Evolutionary conservation across 495 filamentous ascomycete genomes (phyloP), one percentile per base, ranked within the genome.

Genomic region (Clavariopsis aquatica): DNA sequence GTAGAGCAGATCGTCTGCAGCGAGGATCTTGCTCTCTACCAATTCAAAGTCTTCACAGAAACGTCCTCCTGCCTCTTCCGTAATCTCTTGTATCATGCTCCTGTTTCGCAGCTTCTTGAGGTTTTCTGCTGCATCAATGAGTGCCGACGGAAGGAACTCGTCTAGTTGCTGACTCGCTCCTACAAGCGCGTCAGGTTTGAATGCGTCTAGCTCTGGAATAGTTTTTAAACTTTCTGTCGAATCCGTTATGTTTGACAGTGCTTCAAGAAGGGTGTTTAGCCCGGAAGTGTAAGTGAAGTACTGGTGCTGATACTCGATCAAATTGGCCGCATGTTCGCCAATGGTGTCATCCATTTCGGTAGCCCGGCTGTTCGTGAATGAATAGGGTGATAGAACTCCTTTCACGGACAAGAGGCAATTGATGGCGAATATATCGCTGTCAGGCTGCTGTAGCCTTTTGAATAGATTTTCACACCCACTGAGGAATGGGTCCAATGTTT

Each of bases 41-140:
- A 87, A 87, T 77, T 93, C 91, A 76, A 98, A 98, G 68, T 96
- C 91, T 19, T 85, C 85, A 65, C 92, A 95, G 77, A 98, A 98
- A 56, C 79, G 82, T 67, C 89, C 89, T 0, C 92, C 91, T 0
- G 92, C 93, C 69, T 91, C 85, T 68, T 93, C 89, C 1, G 88
- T 93, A 34, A 96, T 83, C 47, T 87, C 83, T 43, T 87, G 84
- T 17, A 87, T 86, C 46, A 96, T 78, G 62, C 77, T 82, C 7
- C 87, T 79, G 59, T 88, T 90, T 62, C 85, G 84, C 13, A 98
- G 76, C 13, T 81, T 78, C 66, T 87, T 88, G 47, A 98, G 74
- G 58, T 91, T 88, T 62, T 94, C 86, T 60, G 87, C 82, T 2
- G 93, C 91, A 73, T 98, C 94, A 84, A 96, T 94, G 19, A 96